phyloP scores from a whole-genome alignment of 176 grass and related monocot genomes.

The Phoenix roebelenii region DNA sequence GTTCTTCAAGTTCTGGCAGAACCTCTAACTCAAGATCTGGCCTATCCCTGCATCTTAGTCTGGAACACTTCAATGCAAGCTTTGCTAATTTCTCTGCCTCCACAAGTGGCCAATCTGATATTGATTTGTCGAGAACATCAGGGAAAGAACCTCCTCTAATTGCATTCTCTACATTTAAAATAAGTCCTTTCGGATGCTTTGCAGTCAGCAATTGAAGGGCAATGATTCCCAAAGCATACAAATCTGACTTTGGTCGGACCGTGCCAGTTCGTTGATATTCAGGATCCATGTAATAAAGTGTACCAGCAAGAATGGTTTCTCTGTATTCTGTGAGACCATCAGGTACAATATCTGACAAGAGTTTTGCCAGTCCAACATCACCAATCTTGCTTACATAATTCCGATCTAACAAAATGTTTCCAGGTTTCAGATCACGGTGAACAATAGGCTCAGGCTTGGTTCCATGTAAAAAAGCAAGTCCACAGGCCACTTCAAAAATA shows the following conservation, averaged over 20 bases:
- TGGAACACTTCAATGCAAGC: conserved; percentile 53
- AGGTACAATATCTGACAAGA: conserved; percentile 58
- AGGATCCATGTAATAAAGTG: conserved; percentile 84
- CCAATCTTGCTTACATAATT: conserved; percentile 86
- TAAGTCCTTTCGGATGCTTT: conserved; percentile 52
- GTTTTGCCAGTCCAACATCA: conserved; percentile 74
- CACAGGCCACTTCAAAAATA: conserved; percentile 66
- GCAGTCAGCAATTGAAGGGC: conserved; percentile 66
- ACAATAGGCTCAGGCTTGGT: conserved; percentile 80
- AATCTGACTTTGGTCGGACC: conserved; percentile 80
- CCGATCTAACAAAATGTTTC: conserved; percentile 77
- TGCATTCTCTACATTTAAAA: conserved; percentile 35
- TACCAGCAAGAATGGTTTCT: conserved; percentile 71
- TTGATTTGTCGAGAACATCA: conserved; percentile 39
- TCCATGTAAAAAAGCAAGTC: conserved; percentile 70
- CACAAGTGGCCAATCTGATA: conserved; percentile 50
- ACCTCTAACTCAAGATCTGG: conserved; percentile 57
- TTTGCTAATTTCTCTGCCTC: conserved; percentile 64
- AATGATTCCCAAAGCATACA: conserved; percentile 68
- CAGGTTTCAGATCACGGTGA: conserved; percentile 89
- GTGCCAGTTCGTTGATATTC: conserved; percentile 91
- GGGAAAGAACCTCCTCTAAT: conserved; percentile 32
- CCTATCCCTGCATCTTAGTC: conserved; percentile 58
- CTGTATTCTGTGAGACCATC: conserved; percentile 82
- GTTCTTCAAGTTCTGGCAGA: conserved; percentile 65